Evolutionary conservation across 2,329 filamentous ascomycete species (phyloP), one percentile per base, ranked within the genome.

Genomic region (Cercospora sp.): DNA sequence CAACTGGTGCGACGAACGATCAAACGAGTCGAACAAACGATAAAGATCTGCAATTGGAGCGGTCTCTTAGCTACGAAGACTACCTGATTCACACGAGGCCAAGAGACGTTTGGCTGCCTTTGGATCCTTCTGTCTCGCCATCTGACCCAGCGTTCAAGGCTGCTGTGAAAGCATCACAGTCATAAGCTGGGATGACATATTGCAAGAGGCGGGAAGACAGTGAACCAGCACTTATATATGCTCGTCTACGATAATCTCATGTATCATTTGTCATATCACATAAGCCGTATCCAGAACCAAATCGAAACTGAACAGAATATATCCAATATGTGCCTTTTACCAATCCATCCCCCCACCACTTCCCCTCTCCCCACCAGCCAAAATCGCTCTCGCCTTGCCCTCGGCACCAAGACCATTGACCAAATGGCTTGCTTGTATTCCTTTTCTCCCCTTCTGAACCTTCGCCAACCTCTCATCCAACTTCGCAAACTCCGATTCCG

Each of bases 381-480:
- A 74, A 67, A 84, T 84, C 69, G 76, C 76, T 23, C 75, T 75
- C 23, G 81, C 82, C 72, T 81, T 83, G 3, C 70, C 79, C 65
- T 79, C 77, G 71, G 81, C 80, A 1, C 82, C 83, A 59, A 81
- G 60, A 1, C 82, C 83, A 36, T 78, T 76, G 30, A 79, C 76
- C 39, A 85, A 72, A 74, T 85, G 82, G 65, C 81, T 83, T 3
- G 81, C 80, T 57, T 78, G 74, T 55, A 79, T 72, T 0, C 79
- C 80, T 77, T 87, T 87, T 73, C 84, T 80, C 0, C 86, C 86
- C 75, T 86, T 86, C 42, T 67, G 62, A 8, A 48, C 33, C 74
- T 84, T 78, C 73, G 85, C 84, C 67, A 88, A 77, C 75, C 83
- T 87, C 79, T 82, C 82, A 74, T 89, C 87, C 63, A 89, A 73